A percentile compares a stretch with the other conserved stretches of the same genome.
These are phyloP conservation scores for Acacia pycnantha DNA, from an alignment of 331 rosid species.

Conservation along the genomic window DNA sequence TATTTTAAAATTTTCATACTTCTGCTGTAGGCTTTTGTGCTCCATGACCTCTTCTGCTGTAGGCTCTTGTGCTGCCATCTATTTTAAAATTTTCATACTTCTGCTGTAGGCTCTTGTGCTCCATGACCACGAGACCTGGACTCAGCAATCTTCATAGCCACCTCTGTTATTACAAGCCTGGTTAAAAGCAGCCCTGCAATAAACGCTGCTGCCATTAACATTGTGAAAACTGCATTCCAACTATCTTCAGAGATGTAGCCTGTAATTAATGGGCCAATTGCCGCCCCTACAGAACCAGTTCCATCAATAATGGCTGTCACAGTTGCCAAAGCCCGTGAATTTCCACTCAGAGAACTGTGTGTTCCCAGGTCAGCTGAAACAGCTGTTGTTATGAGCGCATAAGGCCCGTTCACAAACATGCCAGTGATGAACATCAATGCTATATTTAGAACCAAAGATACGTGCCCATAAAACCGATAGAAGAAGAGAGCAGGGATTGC, in stretches of 20 bases:
- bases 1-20: constrained; percentile 33
- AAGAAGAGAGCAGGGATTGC: constrained; percentile 94
- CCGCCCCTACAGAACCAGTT: constrained; percentile 98
- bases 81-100: constrained; percentile 33
- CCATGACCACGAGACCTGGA: constrained; percentile 48
- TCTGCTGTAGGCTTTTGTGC: constrained; percentile 22
- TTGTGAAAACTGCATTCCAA: constrained; percentile 86
- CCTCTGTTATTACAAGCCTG: constrained; percentile 77
- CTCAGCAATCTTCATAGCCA: constrained; percentile 64
- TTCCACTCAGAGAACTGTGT: constrained; percentile 79
- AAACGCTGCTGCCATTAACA: constrained; percentile 91
- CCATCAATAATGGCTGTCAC: constrained; percentile 97
- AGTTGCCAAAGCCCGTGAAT: constrained; percentile 88
- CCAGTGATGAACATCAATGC: constrained; percentile 83
- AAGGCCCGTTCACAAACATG: constrained; percentile 93
- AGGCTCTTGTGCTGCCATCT: constrained; percentile 36
- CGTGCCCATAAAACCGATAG: constrained; percentile 76
- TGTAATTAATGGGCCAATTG: constrained; percentile 84
- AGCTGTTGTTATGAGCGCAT: constrained; percentile 95
- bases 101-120: constrained; percentile 24
- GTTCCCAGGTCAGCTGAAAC: constrained; percentile 99
- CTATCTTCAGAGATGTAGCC: constrained; percentile 84
- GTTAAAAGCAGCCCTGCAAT: constrained; percentile 89
- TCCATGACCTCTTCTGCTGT: not conserved
- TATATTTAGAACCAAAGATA: constrained; percentile 57